Evolutionary conservation across 352 stramenopile genomes (phyloP), one percentile per base, ranked within the genome.

Genomic region (Phytophthora idaei): DNA sequence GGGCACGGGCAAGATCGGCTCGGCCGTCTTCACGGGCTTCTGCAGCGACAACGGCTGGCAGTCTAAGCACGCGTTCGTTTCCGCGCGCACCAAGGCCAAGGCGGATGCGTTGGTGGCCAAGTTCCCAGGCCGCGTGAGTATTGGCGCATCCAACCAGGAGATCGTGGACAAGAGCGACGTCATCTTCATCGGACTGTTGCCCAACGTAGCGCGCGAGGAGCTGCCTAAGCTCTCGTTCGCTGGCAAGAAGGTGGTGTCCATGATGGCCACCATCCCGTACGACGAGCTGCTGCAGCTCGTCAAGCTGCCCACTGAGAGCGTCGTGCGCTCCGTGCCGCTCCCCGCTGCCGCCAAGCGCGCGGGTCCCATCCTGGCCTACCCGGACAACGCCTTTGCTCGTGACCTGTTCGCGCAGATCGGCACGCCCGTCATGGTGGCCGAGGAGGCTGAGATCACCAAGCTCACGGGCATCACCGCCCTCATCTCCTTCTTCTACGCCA

Each of bases 221-320:
- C 73, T 94, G 44, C 88, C 84, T 36, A 85, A 82, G 70, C 75
- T 95, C 46, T 77, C 67, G 29, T 94, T 95, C 46, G 67, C 74
- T 17, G 52, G 83, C 7, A 71, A 73, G 61, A 89, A 93, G 71
- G 82, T 95, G 36, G 75, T 95, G 44, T 94, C 85, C 57, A 95
- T 94, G 88, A 95, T 95, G 88, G 88, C 88, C 47, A 95, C 88
- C 34, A 93, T 95, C 69, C 88, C 85, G 31, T 95, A 90, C 77
- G 81, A 94, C 11, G 85, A 95, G 59, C 74, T 95, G 50, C 61
- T 94, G 47, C 36, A 78, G 54, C 83, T 94, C 21, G 80, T 94
- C 10, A 67, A 82, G 64, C 69, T 94, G 54, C 83, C 88, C 36
- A 74, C 71, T 12, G 83, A 87, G 55, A 83, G 89, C 56, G 88